Percentiles rank a stretch among this genome's conserved stretches.
These are phyloP conservation scores for Leishmania major DNA, from an alignment of 208 protist species.

Conservation along the genomic window DNA sequence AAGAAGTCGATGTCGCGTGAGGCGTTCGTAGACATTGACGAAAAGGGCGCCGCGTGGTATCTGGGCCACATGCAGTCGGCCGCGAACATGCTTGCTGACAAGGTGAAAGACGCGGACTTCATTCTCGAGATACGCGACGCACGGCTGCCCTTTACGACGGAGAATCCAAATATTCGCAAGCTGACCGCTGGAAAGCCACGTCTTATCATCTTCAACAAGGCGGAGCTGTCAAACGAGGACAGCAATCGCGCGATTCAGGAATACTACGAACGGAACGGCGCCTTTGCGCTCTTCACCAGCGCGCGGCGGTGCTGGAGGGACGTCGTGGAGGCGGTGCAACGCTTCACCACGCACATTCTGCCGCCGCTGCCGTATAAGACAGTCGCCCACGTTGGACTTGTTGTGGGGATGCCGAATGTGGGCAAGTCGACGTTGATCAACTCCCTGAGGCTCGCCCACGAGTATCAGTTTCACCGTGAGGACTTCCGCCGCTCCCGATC, in stretches of 20 bases:
- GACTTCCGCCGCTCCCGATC: slow-evolving; percentile 80
- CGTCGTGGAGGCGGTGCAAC: slow-evolving; percentile 78
- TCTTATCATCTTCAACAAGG: slow-evolving; percentile 93
- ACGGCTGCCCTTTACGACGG: slow-evolving; percentile 86
- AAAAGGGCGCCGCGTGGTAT: slow-evolving; percentile 89
- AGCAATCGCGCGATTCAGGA: slow-evolving; percentile 76
- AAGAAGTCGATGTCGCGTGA: slow-evolving; percentile 74
- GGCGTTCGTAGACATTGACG: slow-evolving; percentile 88
- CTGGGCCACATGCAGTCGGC: slow-evolving; percentile 88
- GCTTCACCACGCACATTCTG: slow-evolving; percentile 80
- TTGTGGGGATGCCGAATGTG: slow-evolving; percentile 95
- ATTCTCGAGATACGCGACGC: slow-evolving; percentile 94
- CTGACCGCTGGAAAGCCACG: slow-evolving; percentile 60
- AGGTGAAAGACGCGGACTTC: slow-evolving; percentile 88
- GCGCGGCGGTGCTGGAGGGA: slow-evolving; percentile 76
- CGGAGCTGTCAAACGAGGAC: slow-evolving; percentile 89
- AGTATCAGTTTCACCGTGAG: slow-evolving; percentile 91
- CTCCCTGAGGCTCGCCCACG: slow-evolving; percentile 87
- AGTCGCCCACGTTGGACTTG: slow-evolving; percentile 80
- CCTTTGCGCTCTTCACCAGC: slow-evolving; percentile 85
- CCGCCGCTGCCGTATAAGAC: slow-evolving; percentile 66
- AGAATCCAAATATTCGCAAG: slow-evolving; percentile 80
- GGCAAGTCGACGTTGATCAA: slow-evolving; percentile 96
- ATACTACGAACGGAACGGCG: slow-evolving; percentile 77
- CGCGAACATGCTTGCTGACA: slow-evolving; percentile 54